Conservation (phyloP, 129 eudicot genomes). For the Ambrosia trifida region DNA sequence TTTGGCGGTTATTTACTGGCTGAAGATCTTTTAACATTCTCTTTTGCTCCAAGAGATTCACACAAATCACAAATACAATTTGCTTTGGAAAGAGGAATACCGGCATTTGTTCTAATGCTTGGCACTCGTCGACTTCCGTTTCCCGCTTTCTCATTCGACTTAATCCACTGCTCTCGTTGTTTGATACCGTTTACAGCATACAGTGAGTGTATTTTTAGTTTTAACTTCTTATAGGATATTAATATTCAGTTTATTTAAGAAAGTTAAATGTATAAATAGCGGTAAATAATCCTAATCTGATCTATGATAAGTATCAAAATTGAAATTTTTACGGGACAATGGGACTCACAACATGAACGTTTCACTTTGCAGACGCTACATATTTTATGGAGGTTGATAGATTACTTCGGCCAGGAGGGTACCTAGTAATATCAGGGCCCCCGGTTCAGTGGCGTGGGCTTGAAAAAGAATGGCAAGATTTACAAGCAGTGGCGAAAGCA, state of each 20-base stretch:
- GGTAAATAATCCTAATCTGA: not conserved
- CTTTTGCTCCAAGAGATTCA: constrained; percentile 99
- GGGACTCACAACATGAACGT: constrained; percentile 2
- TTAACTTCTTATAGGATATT: not conserved
- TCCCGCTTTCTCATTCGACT: constrained; percentile 74
- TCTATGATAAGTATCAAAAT: constrained; percentile 12
- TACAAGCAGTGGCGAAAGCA: constrained; percentile 80
- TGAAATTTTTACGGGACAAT: not conserved
- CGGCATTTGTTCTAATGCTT: constrained; percentile 93
- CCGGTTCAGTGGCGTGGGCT: constrained; percentile 94
- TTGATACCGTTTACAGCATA: constrained; percentile 81
- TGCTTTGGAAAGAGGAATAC: constrained; percentile 93
- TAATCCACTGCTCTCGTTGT: constrained; percentile 86
- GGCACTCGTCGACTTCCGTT: constrained; percentile 88
- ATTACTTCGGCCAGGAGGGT: constrained; percentile 92
- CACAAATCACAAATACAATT: constrained; percentile 95
- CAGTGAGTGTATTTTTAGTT: constrained; percentile 47
- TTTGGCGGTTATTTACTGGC: constrained; percentile 86
- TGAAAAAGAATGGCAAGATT: constrained; percentile 93
- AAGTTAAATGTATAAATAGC: not conserved
- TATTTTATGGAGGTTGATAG: constrained; percentile 90
- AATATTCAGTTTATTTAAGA: not conserved
- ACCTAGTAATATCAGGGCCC: constrained; percentile 89
- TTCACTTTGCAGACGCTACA: constrained; percentile 62
- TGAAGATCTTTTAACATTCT: constrained; percentile 76